Percentiles rank a stretch among this genome's conserved stretches.
These are phyloP conservation scores for Aaosphaeria arxii DNA, from an alignment of 2,329 filamentous ascomycete species.

Conservation along the genomic window DNA sequence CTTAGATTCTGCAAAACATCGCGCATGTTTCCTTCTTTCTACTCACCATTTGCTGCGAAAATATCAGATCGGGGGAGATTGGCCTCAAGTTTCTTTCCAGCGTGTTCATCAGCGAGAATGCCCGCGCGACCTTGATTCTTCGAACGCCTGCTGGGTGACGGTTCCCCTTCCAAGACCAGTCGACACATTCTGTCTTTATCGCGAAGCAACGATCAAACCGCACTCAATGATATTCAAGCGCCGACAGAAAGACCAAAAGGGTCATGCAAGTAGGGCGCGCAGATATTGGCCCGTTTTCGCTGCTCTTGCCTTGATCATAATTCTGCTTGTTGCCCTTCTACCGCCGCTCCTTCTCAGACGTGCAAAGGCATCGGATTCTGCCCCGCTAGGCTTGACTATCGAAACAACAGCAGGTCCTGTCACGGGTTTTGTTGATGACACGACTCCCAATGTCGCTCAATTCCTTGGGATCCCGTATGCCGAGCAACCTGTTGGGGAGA, in stretches of 20 bases:
- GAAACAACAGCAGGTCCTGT: slow-evolving; percentile 25
- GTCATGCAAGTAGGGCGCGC: not conserved
- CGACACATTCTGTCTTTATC: not conserved
- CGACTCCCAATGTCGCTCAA: slow-evolving; percentile 35
- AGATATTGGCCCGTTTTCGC: not conserved
- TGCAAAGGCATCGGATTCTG: not conserved
- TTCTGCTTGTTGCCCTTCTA: not conserved
- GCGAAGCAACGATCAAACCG: not conserved
- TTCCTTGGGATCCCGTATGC: slow-evolving; percentile 40
- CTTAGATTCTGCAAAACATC: not conserved
- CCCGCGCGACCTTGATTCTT: not conserved
- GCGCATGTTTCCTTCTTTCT: not conserved
- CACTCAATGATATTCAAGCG: not conserved
- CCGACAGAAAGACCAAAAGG: not conserved
- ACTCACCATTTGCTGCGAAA: not conserved
- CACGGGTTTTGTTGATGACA: slow-evolving; percentile 30
- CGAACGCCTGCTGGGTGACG: not conserved
- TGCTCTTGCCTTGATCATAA: not conserved
- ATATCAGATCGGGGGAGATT: not conserved
- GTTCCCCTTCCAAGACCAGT: not conserved
- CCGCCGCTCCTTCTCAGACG: not conserved
- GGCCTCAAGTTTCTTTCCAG: not conserved
- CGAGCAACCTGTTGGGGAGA: slow-evolving; percentile 28
- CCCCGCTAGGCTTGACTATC: slow-evolving; percentile 8
- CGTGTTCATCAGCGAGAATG: not conserved